Evolutionary conservation across 2,329 filamentous ascomycete species (phyloP).

Genomic region (Penicillium sp.): DNA sequence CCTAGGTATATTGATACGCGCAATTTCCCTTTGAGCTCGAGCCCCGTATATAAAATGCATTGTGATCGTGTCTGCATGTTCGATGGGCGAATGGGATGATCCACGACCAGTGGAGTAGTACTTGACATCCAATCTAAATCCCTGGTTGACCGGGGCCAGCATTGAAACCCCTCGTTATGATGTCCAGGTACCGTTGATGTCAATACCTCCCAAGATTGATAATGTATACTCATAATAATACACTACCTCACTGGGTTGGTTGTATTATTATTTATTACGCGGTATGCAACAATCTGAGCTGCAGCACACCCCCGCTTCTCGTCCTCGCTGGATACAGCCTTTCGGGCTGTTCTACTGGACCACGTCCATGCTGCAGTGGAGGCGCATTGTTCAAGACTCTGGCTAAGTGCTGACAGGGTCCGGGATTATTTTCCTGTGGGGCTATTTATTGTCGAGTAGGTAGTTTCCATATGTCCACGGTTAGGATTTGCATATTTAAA

Average conservation of each 20-base stretch:
- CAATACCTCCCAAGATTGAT: conserved; percentile 15
- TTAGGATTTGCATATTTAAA: not conserved
- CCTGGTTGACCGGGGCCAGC: not conserved
- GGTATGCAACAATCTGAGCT: not conserved
- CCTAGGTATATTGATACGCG: not conserved
- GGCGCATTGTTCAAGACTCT: conserved; percentile 15
- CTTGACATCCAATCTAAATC: not conserved
- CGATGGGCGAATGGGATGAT: not conserved
- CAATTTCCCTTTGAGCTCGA: not conserved
- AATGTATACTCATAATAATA: conserved; percentile 11
- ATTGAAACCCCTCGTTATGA: not conserved
- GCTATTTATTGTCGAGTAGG: not conserved
- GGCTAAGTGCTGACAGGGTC: conserved; percentile 17
- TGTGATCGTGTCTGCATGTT: not conserved
- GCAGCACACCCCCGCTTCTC: conserved; percentile 6
- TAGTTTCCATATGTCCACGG: not conserved
- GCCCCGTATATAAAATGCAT: not conserved
- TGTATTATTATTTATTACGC: not conserved
- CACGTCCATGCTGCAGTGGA: conserved; percentile 7
- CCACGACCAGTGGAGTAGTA: not conserved
- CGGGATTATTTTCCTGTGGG: conserved; percentile 6
- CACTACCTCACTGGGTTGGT: not conserved
- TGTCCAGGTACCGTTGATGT: not conserved
- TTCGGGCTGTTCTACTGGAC: conserved; percentile 3
- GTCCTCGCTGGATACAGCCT: not conserved